Base-by-base conservation (phyloP, 2,329 filamentous ascomycete species). In the Paramyrothecium roridum region DNA sequence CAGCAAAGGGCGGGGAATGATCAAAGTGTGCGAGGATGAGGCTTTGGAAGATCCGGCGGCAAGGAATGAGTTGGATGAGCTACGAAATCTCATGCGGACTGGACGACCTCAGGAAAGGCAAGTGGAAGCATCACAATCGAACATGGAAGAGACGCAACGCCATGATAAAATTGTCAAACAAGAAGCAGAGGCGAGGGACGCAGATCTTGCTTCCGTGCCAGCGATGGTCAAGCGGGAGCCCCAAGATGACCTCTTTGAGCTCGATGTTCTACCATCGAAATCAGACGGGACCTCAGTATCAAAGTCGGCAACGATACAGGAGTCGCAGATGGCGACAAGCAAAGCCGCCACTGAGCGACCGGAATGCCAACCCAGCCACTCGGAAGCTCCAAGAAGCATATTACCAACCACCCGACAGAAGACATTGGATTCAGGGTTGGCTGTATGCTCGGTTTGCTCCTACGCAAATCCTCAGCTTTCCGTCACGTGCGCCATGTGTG, bases 21-120 rank as follows among this genome's bases (percentile, higher is more conserved):
- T 93, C 57, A 89, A 84, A 62, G 84, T 95, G 1, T 95, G 91
- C 66, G 87, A 87, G 58, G 87, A 89, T 48, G 88, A 91, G 77
- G 54, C 76, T 40, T 64, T 64, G 3, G 78, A 82, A 40, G 84
- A 88, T 48, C 59, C 63, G 3, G 67, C 61, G 8, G 73, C 69
- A 4, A 64, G 53, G 22, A 65, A 65, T 19, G 73, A 96, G 70
- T 74, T 91, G 62, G 76, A 80, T 16, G 90, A 96, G 68, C 74
- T 95, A 52, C 80, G 80, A 52, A 76, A 75, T 19, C 65, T 73
- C 52, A 67, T 74, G 22, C 57, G 61, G 26, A 54, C 57, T 46
- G 50, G 45, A 8, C 52, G 55, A 34, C 56, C 26, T 66, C 22
- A 70, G 67, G 37, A 56, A 51, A 21, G 65, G 67, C 46, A 55